A percentile compares a stretch with the other conserved stretches of the same genome.
Evolutionary conservation across 495 filamentous ascomycete genomes (phyloP).

Genomic region (Lophiotrema nucula): DNA sequence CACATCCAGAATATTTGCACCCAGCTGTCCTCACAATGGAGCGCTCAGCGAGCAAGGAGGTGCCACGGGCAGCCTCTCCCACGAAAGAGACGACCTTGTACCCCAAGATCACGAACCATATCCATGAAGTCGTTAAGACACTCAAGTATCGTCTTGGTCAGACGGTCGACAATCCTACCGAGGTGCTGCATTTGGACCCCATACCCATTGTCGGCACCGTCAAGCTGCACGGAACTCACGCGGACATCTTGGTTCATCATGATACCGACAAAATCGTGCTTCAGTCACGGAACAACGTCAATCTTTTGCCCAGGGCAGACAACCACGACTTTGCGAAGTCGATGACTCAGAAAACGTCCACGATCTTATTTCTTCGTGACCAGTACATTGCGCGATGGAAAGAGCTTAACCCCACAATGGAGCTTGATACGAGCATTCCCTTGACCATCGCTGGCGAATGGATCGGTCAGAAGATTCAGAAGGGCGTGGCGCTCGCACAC

Average conservation of each 20-base stretch:
- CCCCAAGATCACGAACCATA: conserved; percentile 25
- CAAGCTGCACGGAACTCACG: conserved; percentile 43
- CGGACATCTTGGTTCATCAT: conserved; percentile 37
- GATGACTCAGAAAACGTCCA: conserved; percentile 20
- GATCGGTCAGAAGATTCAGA: conserved; percentile 42
- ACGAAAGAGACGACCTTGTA: conserved; percentile 16
- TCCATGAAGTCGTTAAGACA: conserved; percentile 12
- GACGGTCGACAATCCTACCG: neutral
- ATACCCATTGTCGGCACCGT: conserved; percentile 39
- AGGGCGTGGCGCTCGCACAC: conserved; percentile 34
- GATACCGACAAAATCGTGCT: conserved; percentile 31
- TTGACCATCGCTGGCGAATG: conserved; percentile 43
- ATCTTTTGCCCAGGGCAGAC: conserved; percentile 20
- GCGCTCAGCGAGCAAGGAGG: too few species aligned
- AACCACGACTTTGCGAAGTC: conserved; percentile 33
- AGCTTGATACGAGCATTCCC: conserved; percentile 21
- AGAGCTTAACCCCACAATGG: conserved; percentile 25
- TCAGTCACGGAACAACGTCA: conserved; percentile 37
- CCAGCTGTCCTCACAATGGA: too few species aligned
- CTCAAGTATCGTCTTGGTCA: neutral
- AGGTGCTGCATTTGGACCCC: neutral
- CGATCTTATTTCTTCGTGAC: conserved; percentile 18
- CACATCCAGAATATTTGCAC: too few species aligned
- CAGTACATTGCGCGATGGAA: conserved; percentile 7
- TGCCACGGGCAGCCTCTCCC: too few species aligned